A percentile compares a stretch with the other conserved stretches of the same genome.
Evolutionary conservation across 2,329 filamentous ascomycete species (phyloP).

Genomic region (Penicillium sclerotiorum): DNA sequence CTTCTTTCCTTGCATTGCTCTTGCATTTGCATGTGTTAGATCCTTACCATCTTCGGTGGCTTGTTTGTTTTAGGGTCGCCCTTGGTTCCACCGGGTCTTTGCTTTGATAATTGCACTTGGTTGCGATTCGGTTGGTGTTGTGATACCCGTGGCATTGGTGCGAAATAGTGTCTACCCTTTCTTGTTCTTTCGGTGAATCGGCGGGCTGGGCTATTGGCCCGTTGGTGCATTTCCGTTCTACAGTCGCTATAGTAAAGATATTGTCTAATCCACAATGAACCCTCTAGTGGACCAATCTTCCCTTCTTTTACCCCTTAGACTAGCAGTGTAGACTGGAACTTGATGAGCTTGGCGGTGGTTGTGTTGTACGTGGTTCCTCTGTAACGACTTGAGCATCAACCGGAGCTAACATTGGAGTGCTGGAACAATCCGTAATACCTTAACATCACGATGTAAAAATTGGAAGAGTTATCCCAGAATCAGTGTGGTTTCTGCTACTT

Average conservation of each 20-base stretch:
- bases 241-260: conserved; percentile 27
- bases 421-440: no score
- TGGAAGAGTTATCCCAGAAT: no score
- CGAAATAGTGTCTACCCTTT: conserved; percentile 12
- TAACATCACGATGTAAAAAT: no score
- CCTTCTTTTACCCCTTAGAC: no score
- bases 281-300: no score
- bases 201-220: conserved; percentile 5
- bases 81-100: conserved; percentile 17
- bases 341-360: no score
- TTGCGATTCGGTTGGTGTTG: conserved; percentile 24
- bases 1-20: neutral
- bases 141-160: conserved; percentile 28
- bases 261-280: conserved; percentile 25
- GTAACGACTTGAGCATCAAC: no score
- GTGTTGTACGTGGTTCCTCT: no score
- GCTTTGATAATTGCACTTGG: conserved; percentile 11
- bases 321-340: no score
- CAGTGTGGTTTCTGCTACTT: no score
- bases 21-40: conserved; percentile 7
- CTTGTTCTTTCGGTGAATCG: conserved; percentile 9
- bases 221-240: conserved; percentile 8
- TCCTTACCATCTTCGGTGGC: conserved; percentile 1
- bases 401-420: no score
- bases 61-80: conserved; percentile 9